Conservation (phyloP, 2,329 filamentous ascomycete genomes). For the Ophiostoma pallidulum region DNA sequence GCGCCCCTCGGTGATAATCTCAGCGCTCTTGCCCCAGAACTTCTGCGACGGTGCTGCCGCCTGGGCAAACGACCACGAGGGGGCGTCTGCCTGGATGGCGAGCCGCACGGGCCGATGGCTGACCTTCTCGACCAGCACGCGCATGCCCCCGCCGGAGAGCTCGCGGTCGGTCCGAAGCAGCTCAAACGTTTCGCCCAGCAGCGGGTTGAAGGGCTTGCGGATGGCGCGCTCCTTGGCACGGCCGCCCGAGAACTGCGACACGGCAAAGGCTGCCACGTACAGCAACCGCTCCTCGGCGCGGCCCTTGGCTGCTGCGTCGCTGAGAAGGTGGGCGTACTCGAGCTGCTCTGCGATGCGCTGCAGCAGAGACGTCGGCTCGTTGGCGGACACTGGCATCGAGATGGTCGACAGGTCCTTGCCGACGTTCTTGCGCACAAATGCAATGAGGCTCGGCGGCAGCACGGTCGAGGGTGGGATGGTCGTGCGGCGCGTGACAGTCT, state of each 20-base stretch:
- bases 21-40: constrained; percentile 96
- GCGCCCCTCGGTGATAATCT: constrained; percentile 86
- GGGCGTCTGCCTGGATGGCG: constrained; percentile 84
- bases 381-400: constrained; percentile 93
- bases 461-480: constrained; percentile 67
- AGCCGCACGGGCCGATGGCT: constrained; percentile 85
- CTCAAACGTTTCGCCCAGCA: constrained; percentile 93
- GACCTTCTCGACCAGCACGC: constrained; percentile 92
- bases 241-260: constrained; percentile 73
- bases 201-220: constrained; percentile 93
- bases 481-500: constrained; percentile 54
- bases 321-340: constrained; percentile 80
- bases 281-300: constrained; percentile 61
- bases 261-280: constrained; percentile 80
- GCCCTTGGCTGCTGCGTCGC: constrained; percentile 57
- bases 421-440: constrained; percentile 92
- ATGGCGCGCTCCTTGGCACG: constrained; percentile 85
- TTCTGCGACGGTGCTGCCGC: constrained; percentile 85
- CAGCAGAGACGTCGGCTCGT: constrained; percentile 81
- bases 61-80: constrained; percentile 78
- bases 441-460: constrained; percentile 80
- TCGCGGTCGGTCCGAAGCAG: constrained; percentile 76
- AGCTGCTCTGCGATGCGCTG: constrained; percentile 85
- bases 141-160: constrained; percentile 61
- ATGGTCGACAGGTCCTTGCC: constrained; percentile 96